Evolutionary conservation across 805 yeast genomes (phyloP).

Genomic region (Kodamaea hsintzibuensis): DNA sequence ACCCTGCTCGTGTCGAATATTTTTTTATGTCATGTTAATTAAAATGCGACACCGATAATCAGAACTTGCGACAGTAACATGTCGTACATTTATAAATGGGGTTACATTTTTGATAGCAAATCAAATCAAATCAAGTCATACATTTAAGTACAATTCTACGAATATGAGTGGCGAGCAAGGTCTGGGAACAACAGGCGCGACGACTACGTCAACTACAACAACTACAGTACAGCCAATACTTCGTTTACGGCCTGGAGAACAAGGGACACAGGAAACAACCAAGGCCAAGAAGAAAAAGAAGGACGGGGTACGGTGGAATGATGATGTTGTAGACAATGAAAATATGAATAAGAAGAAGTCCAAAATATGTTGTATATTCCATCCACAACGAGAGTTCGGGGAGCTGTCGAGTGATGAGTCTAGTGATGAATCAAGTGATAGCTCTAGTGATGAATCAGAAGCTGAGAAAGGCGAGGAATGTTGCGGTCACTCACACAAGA

Average conservation of each 20-base stretch:
- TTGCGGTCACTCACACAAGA: constrained; percentile 25
- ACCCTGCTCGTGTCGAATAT: constrained; percentile 70
- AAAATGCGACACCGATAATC: too few species aligned
- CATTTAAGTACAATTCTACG: neutral
- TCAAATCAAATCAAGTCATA: neutral
- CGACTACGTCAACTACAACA: constrained; percentile 4
- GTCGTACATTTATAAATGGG: too few species aligned
- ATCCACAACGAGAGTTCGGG: constrained; percentile 68
- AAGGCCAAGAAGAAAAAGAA: constrained; percentile 20
- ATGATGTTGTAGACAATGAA: constrained; percentile 88
- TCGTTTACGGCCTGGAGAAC: constrained; percentile 7
- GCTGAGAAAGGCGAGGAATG: constrained; percentile 32
- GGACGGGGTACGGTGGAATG: constrained; percentile 76
- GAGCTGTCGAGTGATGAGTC: constrained; percentile 40
- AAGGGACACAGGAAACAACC: constrained; percentile 6
- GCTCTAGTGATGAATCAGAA: constrained; percentile 49
- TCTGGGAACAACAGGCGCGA: neutral
- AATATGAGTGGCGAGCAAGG: neutral
- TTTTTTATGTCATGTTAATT: constrained; percentile 21
- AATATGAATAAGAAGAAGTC: constrained; percentile 84
- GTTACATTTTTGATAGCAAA: too few species aligned
- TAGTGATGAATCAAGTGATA: constrained; percentile 23
- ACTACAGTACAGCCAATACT: constrained; percentile 11
- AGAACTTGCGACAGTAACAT: too few species aligned
- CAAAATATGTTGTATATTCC: constrained; percentile 85